phyloP scores from a whole-genome alignment of 192 early-diverging fungal species.

The Podila epicladia region DNA sequence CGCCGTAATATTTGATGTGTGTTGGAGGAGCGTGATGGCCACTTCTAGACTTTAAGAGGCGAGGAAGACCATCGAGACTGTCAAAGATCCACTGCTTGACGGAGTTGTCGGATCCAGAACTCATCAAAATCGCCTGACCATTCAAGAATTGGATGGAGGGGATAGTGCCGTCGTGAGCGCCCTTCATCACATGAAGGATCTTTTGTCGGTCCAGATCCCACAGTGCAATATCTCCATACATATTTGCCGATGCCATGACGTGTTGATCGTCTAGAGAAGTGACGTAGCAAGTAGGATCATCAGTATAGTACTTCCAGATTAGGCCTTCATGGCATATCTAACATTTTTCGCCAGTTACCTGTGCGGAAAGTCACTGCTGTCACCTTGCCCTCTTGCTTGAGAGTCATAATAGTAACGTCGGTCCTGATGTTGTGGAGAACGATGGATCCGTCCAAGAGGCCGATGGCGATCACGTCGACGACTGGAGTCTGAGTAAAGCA shows the following conservation, averaged over 20 bases:
- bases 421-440: constrained; percentile 86
- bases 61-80: constrained; percentile 77
- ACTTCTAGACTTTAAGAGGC: constrained; percentile 82
- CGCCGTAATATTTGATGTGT: constrained; percentile 66
- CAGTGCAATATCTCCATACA: constrained; percentile 86
- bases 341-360: constrained; percentile 48
- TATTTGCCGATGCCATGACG: constrained; percentile 92
- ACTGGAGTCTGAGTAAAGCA: constrained; percentile 88
- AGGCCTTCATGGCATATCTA: too few relatives aligned
- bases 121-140: constrained; percentile 88
- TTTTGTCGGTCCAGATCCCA: constrained; percentile 91
- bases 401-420: constrained; percentile 79
- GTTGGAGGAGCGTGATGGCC: constrained; percentile 92
- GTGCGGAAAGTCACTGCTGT: constrained; percentile 93
- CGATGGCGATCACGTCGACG: constrained; percentile 94
- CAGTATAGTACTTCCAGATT: too few relatives aligned
- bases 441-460: constrained; percentile 88
- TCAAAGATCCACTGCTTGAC: constrained; percentile 99
- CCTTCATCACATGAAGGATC: constrained; percentile 81
- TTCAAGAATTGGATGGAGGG: constrained; percentile 82
- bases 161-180: constrained; percentile 85
- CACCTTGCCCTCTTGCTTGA: constrained; percentile 89
- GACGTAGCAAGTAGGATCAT: neutral
- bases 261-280: constrained; percentile 73
- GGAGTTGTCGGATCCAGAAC: constrained; percentile 90